Base-by-base conservation (phyloP, 192 early-diverging fungal species). In the Dissophora ornata region DNA sequence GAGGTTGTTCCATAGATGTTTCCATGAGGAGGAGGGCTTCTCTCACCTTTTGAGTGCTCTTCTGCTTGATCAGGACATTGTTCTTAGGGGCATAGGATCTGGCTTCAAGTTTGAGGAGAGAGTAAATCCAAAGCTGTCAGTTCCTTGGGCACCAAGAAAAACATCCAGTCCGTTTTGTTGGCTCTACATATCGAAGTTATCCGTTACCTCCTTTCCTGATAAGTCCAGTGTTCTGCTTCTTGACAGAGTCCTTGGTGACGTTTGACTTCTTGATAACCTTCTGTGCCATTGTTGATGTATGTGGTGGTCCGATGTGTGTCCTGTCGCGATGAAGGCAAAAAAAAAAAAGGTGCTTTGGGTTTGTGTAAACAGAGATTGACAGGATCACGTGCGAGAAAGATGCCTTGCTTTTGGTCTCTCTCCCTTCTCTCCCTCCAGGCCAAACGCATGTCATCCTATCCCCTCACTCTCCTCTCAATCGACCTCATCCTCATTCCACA, bases 41-140 rank as follows among this genome's bases (percentile, higher is more conserved):
- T 21, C 22, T 36, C 28, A 62, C 69, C 62, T 75, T 61, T 46
- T 66, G 63, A 36, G 71, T 75, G n/a, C 40, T 54, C 57, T 75
- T 75, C 44, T 75, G 71, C 45, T 75, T 75, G 57, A 75, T 75
- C 56, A 75, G 41, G 16, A 75, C 63, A 26, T 75, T 75, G 63
- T 28, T 66, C 71, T 75, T 75, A 41, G 71, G 71, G 22, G 71
- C 71, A 42, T 75, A 75, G 8, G 63, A 25, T 44, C 71, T 75
- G 8, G 71, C 71, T 75, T 28, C 4, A 53, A 10, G 22, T 8
- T 30, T 11, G 6, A 45, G 55, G 18, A 15, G n/a, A 10, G 22
- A 13, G 7, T 12, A 38, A 38, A 45, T 45, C 9, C 44, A 38
- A 38, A 12, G 9, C n/a, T 38, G 36, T 38, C 36, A 38, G 36